Base-by-base conservation (phyloP, 495 filamentous ascomycete genomes). In the Xylaria venustula region DNA sequence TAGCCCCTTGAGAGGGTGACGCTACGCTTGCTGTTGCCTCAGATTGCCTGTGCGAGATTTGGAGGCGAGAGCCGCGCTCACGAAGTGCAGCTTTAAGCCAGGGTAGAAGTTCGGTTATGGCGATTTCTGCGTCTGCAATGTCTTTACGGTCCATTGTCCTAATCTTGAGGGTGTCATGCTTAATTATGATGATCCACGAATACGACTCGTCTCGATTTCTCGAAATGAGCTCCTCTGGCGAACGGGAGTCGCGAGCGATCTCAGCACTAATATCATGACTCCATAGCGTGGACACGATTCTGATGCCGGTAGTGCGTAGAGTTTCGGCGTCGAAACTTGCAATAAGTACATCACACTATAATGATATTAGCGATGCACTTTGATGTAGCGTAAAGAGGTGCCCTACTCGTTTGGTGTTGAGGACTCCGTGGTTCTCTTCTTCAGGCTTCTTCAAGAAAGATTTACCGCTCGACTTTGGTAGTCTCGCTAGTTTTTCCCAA, bases 191-290 rank as follows among this genome's bases (percentile, higher is more conserved):
- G 57, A 96, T 86, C 88, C 92, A 98, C 55, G 84, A 88, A 70
- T 96, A 89, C 17, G 87, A 86, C 54, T 93, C 88, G 45, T 86
- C 83, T 25, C 83, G 76, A 65, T 92, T 86, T 68, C 78, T 82
- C 57, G 90, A 88, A 47, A 89, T 76, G 0, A 96, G 81, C 59
- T 91, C 88, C 76, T 97, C 92, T 0, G 86, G 79, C 3, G 86
- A 85, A n/a, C 87, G 80, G 32, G 83, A 80, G 63, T 93, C 89
- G 3, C 86, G 79, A 19, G 92, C 90, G 9, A 98, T 82, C 76
- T 98, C 94, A n/a, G 95, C 91, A 55, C 85, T 93, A 67, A 97
- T 90, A 60, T 88, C 86, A 66, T 90, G 86, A 19, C 83, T 75
- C 90, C 94, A 97, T 14, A 98, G 82, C 25, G 87, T 84, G 47